Conservation (phyloP, 805 yeast species). For the Barnettozyma wickerhamii region DNA sequence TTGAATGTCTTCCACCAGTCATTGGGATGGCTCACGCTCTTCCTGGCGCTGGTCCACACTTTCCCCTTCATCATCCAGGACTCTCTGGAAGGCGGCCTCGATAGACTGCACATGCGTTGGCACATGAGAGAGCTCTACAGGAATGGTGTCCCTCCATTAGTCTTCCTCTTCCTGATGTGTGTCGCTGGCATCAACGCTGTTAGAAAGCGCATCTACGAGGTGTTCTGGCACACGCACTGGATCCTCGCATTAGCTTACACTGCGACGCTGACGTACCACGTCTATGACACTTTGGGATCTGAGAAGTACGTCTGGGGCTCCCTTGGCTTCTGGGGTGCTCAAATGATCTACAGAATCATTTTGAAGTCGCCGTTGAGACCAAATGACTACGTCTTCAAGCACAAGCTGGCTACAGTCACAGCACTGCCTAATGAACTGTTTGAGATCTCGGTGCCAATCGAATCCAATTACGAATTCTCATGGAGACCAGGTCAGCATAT, state of each 20-base stretch:
- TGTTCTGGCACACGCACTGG: conserved; percentile 52
- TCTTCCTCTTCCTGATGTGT: conserved; percentile 41
- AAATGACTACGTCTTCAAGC: conserved; percentile 34
- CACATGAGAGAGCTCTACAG: conserved; percentile 21
- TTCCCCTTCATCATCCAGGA: conserved; percentile 46
- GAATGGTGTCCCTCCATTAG: conserved; percentile 47
- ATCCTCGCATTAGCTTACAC: conserved; percentile 43
- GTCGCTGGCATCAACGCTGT: conserved; percentile 37
- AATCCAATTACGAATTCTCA: conserved; percentile 26
- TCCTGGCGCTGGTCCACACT: conserved; percentile 45
- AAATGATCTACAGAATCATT: conserved; percentile 41
- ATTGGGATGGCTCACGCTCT: conserved; percentile 36
- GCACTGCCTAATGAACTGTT: conserved; percentile 27
- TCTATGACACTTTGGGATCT: conserved; percentile 29
- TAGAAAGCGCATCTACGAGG: conserved; percentile 40
- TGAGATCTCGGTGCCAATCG: conserved; percentile 30
- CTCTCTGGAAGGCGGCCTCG: conserved; percentile 44
- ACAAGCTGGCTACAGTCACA: conserved; percentile 32
- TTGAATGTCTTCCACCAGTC: conserved; percentile 45
- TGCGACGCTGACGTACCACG: conserved; percentile 44
- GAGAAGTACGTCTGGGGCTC: conserved; percentile 47
- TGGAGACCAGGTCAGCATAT: conserved; percentile 58
- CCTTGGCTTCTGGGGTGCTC: conserved; percentile 47
- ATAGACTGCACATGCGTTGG: conserved; percentile 23
- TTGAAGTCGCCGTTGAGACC: conserved; percentile 45